Conservation (phyloP, 306 rosid species). For the Betula pendula region DNA sequence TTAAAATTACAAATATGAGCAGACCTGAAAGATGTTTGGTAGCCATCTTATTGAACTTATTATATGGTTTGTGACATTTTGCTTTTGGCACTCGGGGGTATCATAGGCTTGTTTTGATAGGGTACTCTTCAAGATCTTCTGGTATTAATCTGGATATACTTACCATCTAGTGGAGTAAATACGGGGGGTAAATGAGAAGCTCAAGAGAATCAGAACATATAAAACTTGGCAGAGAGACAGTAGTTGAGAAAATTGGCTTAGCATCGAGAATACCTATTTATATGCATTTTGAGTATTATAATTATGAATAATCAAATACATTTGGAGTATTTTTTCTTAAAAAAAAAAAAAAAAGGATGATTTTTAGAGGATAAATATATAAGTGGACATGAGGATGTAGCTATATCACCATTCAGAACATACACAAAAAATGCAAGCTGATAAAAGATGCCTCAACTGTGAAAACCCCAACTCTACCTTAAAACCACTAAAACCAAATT, state of each 20-base stretch:
- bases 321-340: not conserved
- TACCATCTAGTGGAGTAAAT: not conserved
- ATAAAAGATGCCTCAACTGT: constrained; percentile 22
- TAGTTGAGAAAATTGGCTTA: constrained; percentile 6
- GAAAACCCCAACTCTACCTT: constrained; percentile 38
- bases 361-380: constrained; percentile 7
- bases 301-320: constrained; percentile 29
- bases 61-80: not conserved
- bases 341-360: not conserved
- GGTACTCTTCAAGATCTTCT: not conserved
- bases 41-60: not conserved
- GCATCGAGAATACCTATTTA: not conserved
- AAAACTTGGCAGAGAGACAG: not conserved
- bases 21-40: not conserved
- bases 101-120: not conserved
- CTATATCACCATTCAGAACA: constrained; percentile 32
- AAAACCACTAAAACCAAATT: constrained; percentile 24
- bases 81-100: not conserved
- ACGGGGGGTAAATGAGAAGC: not conserved
- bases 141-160: not conserved
- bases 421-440: constrained; percentile 29
- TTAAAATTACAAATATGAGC: too few species aligned
- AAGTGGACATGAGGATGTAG: constrained; percentile 29
- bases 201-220: not conserved
- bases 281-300: constrained; percentile 8